Percentiles rank a stretch among this genome's conserved stretches.
phyloP scores from a whole-genome alignment of 768 basidiomycete species.

The Tremella mesenterica region DNA sequence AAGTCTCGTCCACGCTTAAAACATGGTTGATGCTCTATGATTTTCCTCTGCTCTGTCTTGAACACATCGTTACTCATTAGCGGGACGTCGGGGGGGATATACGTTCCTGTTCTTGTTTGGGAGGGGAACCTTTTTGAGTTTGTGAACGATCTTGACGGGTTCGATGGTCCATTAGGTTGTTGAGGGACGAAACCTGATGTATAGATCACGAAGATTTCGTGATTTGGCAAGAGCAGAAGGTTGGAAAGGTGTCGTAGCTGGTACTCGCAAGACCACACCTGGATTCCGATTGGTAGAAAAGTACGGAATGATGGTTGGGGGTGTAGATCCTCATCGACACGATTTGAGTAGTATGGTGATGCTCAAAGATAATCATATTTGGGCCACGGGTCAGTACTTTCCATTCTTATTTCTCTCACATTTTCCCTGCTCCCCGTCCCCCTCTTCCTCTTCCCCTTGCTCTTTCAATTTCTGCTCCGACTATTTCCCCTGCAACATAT shows the following conservation, averaged over 20 bases:
- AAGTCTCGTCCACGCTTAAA: neutral
- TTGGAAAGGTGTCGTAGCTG: conserved; percentile 80
- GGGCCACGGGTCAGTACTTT: conserved; percentile 67
- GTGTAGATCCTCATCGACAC: conserved; percentile 88
- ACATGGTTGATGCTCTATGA: neutral
- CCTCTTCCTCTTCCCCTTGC: conserved; percentile 1
- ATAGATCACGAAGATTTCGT: conserved; percentile 71
- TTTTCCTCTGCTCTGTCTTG: no score
- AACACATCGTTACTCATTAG: no score
- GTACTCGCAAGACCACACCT: conserved; percentile 95
- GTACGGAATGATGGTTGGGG: conserved; percentile 96
- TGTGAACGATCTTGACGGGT: no score
- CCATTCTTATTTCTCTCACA: no score
- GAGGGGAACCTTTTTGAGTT: no score
- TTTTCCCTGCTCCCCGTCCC: conserved; percentile 1
- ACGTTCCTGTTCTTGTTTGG: no score
- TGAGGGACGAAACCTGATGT: no score
- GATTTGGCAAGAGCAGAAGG: conserved; percentile 69
- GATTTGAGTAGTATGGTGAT: conserved; percentile 99
- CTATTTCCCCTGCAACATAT: no score
- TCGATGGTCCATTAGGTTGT: no score
- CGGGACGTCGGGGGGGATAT: no score
- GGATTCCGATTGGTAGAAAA: conserved; percentile 96
- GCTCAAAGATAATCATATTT: conserved; percentile 99
- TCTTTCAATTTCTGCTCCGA: no score